phyloP scores from a whole-genome alignment of 2,329 filamentous ascomycete species.

The Diplodia sapinea region DNA sequence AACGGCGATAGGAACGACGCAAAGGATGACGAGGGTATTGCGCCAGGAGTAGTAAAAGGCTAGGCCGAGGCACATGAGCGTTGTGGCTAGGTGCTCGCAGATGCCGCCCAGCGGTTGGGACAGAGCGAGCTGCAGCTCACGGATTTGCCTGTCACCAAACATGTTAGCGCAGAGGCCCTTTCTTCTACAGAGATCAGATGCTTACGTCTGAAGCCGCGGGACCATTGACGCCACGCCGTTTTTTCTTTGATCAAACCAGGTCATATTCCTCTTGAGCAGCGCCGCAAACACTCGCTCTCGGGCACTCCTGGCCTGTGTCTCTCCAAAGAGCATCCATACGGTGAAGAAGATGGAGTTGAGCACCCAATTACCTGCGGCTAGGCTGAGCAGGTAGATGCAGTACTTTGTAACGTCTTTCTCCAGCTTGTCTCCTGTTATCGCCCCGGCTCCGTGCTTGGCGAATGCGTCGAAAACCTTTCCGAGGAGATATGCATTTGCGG shows the following conservation, averaged over 20 bases:
- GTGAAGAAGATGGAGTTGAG: constrained; percentile 70
- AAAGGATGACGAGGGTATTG: constrained; percentile 78
- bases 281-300: constrained; percentile 69
- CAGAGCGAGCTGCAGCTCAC: constrained; percentile 79
- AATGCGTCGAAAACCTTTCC: constrained; percentile 78
- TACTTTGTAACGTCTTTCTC: constrained; percentile 63
- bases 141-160: constrained; percentile 68
- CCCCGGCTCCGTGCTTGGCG: constrained; percentile 66
- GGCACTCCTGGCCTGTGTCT: constrained; percentile 73
- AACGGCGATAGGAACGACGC: constrained; percentile 72
- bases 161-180: background rate
- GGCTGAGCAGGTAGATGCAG: constrained; percentile 65
- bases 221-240: constrained; percentile 76
- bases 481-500: constrained; percentile 71
- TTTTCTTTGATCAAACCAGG: constrained; percentile 78
- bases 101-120: constrained; percentile 80
- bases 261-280: constrained; percentile 74
- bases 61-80: constrained; percentile 69
- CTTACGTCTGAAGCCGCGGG: constrained; percentile 74
- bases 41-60: constrained; percentile 84
- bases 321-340: constrained; percentile 78
- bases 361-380: constrained; percentile 72
- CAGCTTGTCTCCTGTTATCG: constrained; percentile 57
- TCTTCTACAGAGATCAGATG: background rate
- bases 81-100: constrained; percentile 67